Percentiles rank a stretch among this genome's conserved stretches.
These are phyloP conservation scores for Dimocarpus longan DNA, from an alignment of 345 rosid species.

Conservation along the genomic window DNA sequence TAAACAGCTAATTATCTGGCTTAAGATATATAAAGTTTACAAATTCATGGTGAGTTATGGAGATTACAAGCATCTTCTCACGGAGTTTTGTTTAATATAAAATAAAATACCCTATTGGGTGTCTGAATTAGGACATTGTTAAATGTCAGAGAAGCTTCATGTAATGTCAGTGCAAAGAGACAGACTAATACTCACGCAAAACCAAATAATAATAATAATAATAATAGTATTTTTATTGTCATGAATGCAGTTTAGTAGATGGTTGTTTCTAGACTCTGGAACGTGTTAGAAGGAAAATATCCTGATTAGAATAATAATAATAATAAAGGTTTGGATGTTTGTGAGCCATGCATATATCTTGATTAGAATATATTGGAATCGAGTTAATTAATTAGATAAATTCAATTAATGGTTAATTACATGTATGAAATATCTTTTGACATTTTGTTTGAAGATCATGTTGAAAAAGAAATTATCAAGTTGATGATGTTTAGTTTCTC, in stretches of 20 bases:
- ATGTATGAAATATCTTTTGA: not conserved
- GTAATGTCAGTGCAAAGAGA: slow-evolving; percentile 25
- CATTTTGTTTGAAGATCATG: slow-evolving; percentile 7
- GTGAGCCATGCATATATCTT: slow-evolving; percentile 1
- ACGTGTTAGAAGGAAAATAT: slow-evolving; percentile 20
- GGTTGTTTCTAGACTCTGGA: slow-evolving; percentile 15
- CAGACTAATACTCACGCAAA: slow-evolving; percentile 14
- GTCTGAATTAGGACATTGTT: slow-evolving; percentile 32
- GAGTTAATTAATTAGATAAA: not conserved
- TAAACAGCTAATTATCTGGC: slow-evolving; percentile 42
- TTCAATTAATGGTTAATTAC: not conserved
- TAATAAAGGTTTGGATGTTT: slow-evolving; percentile 6
- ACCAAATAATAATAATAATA: not conserved
- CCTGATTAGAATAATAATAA: no score
- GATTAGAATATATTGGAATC: slow-evolving; percentile 14
- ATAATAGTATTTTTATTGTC: slow-evolving; percentile 4
- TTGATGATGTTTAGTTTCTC: not conserved
- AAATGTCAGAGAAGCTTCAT: slow-evolving; percentile 35
- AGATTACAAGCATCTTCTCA: slow-evolving; percentile 34
- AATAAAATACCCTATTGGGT: slow-evolving; percentile 20
- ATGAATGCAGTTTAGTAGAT: not conserved
- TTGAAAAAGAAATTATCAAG: not conserved
- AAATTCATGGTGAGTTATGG: slow-evolving; percentile 29
- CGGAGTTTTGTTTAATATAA: slow-evolving; percentile 16
- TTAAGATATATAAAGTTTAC: slow-evolving; percentile 13